A percentile compares a stretch with the other conserved stretches of the same genome.
Evolutionary conservation across 108 stramenopile species (phyloP).

Genomic region (Skeletonema tropicum): DNA sequence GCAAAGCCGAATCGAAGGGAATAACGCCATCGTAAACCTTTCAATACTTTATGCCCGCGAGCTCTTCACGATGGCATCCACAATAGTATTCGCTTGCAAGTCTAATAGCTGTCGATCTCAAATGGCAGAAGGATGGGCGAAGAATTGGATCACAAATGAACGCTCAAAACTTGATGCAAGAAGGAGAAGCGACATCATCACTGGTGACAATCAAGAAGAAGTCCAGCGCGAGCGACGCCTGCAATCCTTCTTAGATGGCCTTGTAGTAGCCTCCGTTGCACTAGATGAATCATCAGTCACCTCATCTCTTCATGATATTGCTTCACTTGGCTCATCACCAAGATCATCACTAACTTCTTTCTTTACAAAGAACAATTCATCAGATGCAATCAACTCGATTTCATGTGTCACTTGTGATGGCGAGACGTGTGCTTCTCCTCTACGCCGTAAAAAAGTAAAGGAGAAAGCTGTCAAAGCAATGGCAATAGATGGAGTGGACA

Average conservation of each 20-base stretch:
- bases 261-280: slow-evolving; percentile 39
- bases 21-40: too few relatives aligned
- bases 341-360: slow-evolving; percentile 1
- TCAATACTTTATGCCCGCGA: too few relatives aligned
- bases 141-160: slow-evolving; percentile 39
- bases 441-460: slow-evolving; percentile 29
- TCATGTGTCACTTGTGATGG: slow-evolving; percentile 38
- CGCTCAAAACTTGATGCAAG: slow-evolving; percentile 10
- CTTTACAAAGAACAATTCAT: not conserved
- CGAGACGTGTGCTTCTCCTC: slow-evolving; percentile 14
- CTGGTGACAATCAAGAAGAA: not conserved
- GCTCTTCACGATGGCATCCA: slow-evolving; percentile 23
- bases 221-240: slow-evolving; percentile 12
- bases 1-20: too few relatives aligned
- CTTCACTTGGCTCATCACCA: not conserved
- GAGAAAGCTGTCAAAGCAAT: slow-evolving; percentile 49
- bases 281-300: slow-evolving; percentile 38
- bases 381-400: not conserved
- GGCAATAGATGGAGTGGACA: slow-evolving; percentile 52
- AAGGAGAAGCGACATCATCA: not conserved
- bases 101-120: slow-evolving; percentile 57
- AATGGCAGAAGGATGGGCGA: slow-evolving; percentile 60
- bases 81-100: slow-evolving; percentile 54
- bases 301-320: not conserved
- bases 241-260: slow-evolving; percentile 32